A percentile compares a stretch with the other conserved stretches of the same genome.
Conservation (phyloP, 148 eudicot genomes). For the Suaeda aralocaspica region DNA sequence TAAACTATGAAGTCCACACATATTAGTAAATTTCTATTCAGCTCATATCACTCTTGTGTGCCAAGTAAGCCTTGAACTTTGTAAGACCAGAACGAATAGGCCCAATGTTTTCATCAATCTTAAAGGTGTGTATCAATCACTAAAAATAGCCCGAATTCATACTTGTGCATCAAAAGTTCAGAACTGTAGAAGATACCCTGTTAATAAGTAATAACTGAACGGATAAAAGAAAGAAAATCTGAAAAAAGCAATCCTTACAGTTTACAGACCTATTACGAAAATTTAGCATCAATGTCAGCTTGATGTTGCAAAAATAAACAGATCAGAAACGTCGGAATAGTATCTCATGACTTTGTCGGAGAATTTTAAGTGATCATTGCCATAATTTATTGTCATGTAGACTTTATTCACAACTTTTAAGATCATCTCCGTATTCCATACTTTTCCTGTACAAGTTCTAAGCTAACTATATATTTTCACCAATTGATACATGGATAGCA, state of each 20-base stretch:
- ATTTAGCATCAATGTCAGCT: not conserved
- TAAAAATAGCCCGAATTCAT: too few relatives aligned
- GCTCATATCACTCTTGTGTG: too few relatives aligned
- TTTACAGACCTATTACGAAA: not conserved
- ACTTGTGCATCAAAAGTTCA: too few relatives aligned
- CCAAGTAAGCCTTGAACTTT: too few relatives aligned
- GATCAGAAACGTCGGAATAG: not conserved
- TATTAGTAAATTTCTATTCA: too few relatives aligned
- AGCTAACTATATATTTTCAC: slow-evolving; percentile 15
- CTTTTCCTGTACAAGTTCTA: slow-evolving; percentile 30
- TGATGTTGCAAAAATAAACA: not conserved
- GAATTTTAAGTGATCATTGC: not conserved
- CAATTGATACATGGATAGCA: not conserved
- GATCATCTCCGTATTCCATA: slow-evolving; percentile 18
- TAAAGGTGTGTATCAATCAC: too few relatives aligned
- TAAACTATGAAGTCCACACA: too few relatives aligned
- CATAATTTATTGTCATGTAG: slow-evolving; percentile 13
- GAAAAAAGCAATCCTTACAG: not conserved
- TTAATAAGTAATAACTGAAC: not conserved
- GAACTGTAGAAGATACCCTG: too few relatives aligned
- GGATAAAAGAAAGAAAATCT: not conserved
- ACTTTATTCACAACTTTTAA: slow-evolving; percentile 17
- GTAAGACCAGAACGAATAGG: too few relatives aligned
- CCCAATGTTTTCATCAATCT: too few relatives aligned
- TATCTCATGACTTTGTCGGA: not conserved